phyloP scores from a whole-genome alignment of 495 filamentous ascomycete species.

The Aspergillus kassunensis region DNA sequence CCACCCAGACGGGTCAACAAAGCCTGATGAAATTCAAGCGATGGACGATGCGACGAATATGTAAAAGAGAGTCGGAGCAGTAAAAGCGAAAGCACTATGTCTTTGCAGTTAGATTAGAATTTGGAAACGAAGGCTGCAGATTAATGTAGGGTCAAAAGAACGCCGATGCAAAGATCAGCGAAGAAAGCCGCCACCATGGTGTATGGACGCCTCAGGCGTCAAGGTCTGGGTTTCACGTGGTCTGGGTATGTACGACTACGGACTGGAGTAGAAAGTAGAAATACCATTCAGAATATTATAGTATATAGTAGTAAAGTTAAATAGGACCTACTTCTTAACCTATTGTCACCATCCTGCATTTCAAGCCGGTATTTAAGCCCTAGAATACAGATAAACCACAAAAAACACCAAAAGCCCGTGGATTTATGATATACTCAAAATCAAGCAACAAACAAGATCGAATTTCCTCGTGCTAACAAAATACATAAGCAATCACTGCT shows the following conservation, averaged over 20 bases:
- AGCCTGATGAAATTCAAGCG: background rate
- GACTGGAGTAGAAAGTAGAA: too few relatives aligned
- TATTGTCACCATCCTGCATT: background rate
- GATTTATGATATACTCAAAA: conserved; percentile 1
- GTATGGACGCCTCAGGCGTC: background rate
- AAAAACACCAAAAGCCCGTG: background rate
- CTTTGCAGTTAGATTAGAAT: background rate
- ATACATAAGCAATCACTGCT: conserved; percentile 40
- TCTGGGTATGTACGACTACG: too few relatives aligned
- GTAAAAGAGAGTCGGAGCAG: background rate
- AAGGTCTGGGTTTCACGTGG: too few relatives aligned
- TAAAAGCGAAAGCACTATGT: too few relatives aligned
- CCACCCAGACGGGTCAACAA: conserved; percentile 17
- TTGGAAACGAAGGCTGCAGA: background rate
- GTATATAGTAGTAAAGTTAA: too few relatives aligned
- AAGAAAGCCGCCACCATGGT: background rate
- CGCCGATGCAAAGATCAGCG: conserved; percentile 6
- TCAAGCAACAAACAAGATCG: background rate
- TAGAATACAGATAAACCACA: conserved; percentile 3
- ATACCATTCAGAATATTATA: too few relatives aligned
- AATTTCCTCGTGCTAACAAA: conserved; percentile 1
- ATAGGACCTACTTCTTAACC: background rate
- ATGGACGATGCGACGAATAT: background rate
- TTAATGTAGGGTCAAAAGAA: background rate
- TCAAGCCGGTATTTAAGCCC: background rate